Evolutionary conservation across 2,329 filamentous ascomycete genomes (phyloP).

Genomic region (Blastomyces parvus): DNA sequence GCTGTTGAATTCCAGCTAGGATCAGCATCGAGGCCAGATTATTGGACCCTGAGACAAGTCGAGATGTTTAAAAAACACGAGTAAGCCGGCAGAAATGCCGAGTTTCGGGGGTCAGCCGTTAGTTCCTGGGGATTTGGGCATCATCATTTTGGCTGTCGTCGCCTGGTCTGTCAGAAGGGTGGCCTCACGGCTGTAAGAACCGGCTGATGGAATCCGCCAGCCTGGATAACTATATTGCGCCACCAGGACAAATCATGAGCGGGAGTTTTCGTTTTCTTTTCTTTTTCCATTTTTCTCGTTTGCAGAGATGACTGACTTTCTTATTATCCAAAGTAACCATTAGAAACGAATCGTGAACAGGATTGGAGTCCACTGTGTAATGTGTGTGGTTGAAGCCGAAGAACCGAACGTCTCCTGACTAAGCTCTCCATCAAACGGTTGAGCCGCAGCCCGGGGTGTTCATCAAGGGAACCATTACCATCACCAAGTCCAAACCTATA

Average conservation of each 20-base stretch:
- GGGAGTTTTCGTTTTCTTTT: neutral
- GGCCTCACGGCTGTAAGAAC: neutral
- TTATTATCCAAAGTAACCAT: too few relatives aligned
- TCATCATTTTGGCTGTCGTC: neutral
- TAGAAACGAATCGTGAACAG: too few relatives aligned
- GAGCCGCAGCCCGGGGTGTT: too few relatives aligned
- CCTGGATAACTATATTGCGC: neutral
- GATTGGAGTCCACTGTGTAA: too few relatives aligned
- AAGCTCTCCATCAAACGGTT: too few relatives aligned
- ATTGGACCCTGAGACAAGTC: neutral
- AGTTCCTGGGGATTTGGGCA: neutral
- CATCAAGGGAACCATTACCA: too few relatives aligned
- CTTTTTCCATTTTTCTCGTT: too few relatives aligned
- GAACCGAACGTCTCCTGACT: too few relatives aligned
- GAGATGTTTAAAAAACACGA: neutral
- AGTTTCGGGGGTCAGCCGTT: neutral
- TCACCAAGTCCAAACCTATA: too few relatives aligned
- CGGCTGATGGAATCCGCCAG: neutral
- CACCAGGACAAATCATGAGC: neutral
- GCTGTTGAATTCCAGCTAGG: neutral
- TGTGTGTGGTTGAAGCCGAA: too few relatives aligned
- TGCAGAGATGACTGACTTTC: too few relatives aligned
- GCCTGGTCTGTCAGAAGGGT: neutral
- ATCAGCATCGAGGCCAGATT: neutral
- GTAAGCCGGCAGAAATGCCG: neutral